phyloP scores from a whole-genome alignment of 73 alveolate species.

The Paramecium primaurelia region DNA sequence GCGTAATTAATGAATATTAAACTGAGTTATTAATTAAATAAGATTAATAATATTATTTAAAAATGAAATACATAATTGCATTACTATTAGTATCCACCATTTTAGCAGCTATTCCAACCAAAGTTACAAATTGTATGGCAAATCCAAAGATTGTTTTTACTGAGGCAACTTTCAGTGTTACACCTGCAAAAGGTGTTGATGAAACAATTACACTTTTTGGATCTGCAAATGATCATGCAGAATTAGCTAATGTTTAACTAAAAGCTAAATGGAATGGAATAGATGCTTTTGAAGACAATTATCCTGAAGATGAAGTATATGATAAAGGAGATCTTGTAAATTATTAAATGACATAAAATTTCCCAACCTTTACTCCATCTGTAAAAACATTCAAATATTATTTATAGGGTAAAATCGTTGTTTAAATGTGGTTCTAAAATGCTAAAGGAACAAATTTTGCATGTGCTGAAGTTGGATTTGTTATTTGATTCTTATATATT shows the following conservation, averaged over 20 bases:
- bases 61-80: neutral
- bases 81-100: neutral
- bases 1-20: too few relatives aligned
- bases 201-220: slow-evolving; percentile 25
- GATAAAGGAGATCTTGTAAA: slow-evolving; percentile 33
- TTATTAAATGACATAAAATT: neutral
- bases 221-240: slow-evolving; percentile 27
- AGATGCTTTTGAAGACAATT: neutral
- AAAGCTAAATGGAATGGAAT: slow-evolving; percentile 30
- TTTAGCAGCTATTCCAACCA: neutral
- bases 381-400: neutral
- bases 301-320: slow-evolving; percentile 2
- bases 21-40: neutral
- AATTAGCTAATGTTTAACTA: neutral
- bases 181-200: slow-evolving; percentile 29
- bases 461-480: slow-evolving; percentile 24
- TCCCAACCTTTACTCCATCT: slow-evolving; percentile 40
- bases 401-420: neutral
- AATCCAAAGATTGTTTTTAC: neutral
- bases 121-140: neutral
- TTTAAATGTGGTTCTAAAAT: neutral
- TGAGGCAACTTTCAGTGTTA: slow-evolving; percentile 1
- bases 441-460: neutral
- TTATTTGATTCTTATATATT: neutral
- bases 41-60: neutral